phyloP scores from a whole-genome alignment of 371 early-diverging fungal species.

The Choanephora cucurbitarum region DNA sequence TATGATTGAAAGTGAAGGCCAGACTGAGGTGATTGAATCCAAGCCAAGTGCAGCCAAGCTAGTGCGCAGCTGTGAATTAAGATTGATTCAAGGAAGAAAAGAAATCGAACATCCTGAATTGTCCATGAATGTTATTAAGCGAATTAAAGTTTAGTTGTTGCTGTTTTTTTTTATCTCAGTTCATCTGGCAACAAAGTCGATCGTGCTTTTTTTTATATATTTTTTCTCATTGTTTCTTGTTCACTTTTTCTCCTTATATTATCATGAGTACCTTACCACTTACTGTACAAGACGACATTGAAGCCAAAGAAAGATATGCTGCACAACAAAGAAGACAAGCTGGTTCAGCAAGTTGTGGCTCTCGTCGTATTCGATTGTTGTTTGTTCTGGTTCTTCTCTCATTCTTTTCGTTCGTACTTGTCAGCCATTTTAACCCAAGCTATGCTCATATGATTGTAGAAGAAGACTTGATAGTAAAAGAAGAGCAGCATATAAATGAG shows the following conservation, averaged over 20 bases:
- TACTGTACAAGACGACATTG: conserved; percentile 28
- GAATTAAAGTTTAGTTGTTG: background rate
- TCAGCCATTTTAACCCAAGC: conserved; percentile 5
- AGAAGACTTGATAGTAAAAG: background rate
- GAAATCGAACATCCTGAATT: conserved; percentile 60
- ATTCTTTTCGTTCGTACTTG: conserved; percentile 11
- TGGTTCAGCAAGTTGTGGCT: background rate
- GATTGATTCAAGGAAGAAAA: conserved; percentile 63
- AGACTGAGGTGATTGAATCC: conserved; percentile 27
- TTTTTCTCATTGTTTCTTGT: conserved; percentile 7
- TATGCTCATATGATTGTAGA: conserved; percentile 1
- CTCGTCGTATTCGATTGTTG: conserved; percentile 23
- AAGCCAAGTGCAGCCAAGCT: conserved; percentile 38
- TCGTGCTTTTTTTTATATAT: background rate
- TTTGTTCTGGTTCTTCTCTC: conserved; percentile 5
- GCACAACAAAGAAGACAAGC: conserved; percentile 7
- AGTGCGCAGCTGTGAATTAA: conserved; percentile 63
- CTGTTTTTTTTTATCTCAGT: conserved; percentile 1
- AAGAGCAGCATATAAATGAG: background rate
- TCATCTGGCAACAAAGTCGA: background rate
- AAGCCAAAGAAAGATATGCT: conserved; percentile 23
- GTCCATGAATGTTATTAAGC: conserved; percentile 13
- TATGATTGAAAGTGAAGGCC: conserved; percentile 11
- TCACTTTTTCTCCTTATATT: conserved; percentile 3
- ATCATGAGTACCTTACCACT: conserved; percentile 18